These are phyloP conservation scores for Graphiopsis chlorocephala DNA, from an alignment of 2,329 filamentous ascomycete species.

Conservation along the genomic window DNA sequence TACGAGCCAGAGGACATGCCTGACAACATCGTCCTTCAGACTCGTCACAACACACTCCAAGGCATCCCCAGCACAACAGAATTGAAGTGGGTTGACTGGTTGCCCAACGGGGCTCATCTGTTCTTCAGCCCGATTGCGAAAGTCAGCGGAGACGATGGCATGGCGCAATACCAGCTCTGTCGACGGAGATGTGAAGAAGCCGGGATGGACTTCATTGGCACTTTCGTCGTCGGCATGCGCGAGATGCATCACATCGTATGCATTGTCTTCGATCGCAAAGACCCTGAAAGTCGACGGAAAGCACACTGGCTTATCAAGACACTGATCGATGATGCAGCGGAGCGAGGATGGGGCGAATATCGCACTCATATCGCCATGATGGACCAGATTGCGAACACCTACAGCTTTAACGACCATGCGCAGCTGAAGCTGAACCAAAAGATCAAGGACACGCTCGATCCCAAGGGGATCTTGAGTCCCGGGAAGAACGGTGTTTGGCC, in stretches of 20 bases:
- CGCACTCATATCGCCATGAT: conserved; percentile 47
- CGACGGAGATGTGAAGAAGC: conserved; percentile 34
- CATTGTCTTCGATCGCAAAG: conserved; percentile 51
- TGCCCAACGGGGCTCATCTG: conserved; percentile 52
- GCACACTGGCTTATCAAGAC: conserved; percentile 39
- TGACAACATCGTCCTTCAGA: conserved; percentile 33
- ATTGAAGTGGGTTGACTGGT: conserved; percentile 50
- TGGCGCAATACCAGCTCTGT: conserved; percentile 44
- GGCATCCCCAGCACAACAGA: conserved; percentile 38
- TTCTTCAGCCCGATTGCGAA: conserved; percentile 55
- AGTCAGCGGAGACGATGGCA: conserved; percentile 48
- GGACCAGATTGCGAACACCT: conserved; percentile 47
- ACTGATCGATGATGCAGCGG: conserved; percentile 42
- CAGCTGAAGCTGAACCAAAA: conserved; percentile 44
- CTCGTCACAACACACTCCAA: conserved; percentile 24
- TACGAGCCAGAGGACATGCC: conserved; percentile 43
- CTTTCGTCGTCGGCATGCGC: conserved; percentile 51
- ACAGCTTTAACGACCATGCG: conserved; percentile 43
- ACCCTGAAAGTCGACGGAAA: conserved; percentile 39
- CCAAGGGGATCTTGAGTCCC: conserved; percentile 48
- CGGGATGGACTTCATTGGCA: conserved; percentile 52
- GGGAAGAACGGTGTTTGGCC: conserved; percentile 45
- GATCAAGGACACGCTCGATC: conserved; percentile 49
- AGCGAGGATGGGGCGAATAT: conserved; percentile 47
- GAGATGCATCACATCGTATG: conserved; percentile 58